Evolutionary conservation across 1,139 yeast species (phyloP).

Genomic region (Lodderomyces theae): DNA sequence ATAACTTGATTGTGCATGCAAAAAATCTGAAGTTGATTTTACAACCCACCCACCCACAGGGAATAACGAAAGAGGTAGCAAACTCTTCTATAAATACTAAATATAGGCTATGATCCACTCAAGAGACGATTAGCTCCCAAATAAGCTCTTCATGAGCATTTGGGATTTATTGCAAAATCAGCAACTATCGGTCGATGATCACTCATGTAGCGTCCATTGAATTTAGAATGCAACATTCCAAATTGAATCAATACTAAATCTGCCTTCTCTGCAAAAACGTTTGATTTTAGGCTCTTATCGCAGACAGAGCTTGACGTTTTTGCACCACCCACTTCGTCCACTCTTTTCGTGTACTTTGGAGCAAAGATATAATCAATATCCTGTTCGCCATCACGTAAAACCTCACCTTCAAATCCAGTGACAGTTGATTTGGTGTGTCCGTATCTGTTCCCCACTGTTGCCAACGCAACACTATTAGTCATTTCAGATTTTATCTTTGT

Average conservation of each 20-base stretch:
- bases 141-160: no score
- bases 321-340: slow-evolving; percentile 16
- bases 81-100: no score
- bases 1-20: not conserved
- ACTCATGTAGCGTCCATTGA: slow-evolving; percentile 43
- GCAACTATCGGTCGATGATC: slow-evolving; percentile 57
- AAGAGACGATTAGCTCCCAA: no score
- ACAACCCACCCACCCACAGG: no score
- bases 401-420: slow-evolving; percentile 48
- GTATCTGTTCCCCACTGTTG: slow-evolving; percentile 28
- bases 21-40: no score
- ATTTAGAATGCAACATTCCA: slow-evolving; percentile 48
- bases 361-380: slow-evolving; percentile 53
- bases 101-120: no score
- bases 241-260: slow-evolving; percentile 27
- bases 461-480: slow-evolving; percentile 29
- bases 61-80: no score
- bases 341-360: slow-evolving; percentile 28
- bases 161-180: slow-evolving; percentile 26
- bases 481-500: slow-evolving; percentile 30
- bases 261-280: slow-evolving; percentile 13
- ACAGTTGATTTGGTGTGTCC: slow-evolving; percentile 47
- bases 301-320: slow-evolving; percentile 14
- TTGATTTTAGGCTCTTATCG: slow-evolving; percentile 7
- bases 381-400: slow-evolving; percentile 28